Conservation (phyloP, 192 early-diverging fungal species). For the Coemansia sp. region DNA sequence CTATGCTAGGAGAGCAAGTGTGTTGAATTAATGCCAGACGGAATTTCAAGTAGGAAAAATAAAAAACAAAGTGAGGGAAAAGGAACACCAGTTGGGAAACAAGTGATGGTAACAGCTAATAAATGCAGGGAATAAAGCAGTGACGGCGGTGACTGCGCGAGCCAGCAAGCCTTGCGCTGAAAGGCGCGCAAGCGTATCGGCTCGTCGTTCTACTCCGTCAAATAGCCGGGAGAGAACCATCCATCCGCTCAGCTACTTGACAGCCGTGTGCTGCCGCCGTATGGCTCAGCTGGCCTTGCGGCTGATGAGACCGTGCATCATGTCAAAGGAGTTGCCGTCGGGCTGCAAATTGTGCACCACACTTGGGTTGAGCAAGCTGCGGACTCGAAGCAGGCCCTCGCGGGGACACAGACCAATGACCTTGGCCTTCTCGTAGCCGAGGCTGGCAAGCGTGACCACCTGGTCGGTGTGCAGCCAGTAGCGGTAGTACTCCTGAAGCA, state of each 20-base stretch:
- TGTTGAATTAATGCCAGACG: no score
- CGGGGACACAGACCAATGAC: slow-evolving; percentile 75
- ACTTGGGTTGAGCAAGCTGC: slow-evolving; percentile 54
- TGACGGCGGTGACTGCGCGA: no score
- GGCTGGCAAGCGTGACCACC: slow-evolving; percentile 60
- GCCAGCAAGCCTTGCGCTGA: no score
- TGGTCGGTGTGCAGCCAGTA: slow-evolving; percentile 86
- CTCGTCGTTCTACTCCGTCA: no score
- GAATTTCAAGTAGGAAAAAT: neutral
- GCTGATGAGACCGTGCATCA: slow-evolving; percentile 87
- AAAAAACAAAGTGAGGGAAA: neutral
- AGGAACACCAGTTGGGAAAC: no score
- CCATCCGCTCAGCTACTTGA: no score
- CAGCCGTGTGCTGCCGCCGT: no score
- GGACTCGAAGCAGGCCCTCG: slow-evolving; percentile 71
- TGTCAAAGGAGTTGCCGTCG: slow-evolving; percentile 97
- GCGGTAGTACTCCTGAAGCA: slow-evolving; percentile 75
- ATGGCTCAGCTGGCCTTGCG: slow-evolving; percentile 53
- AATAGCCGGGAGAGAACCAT: no score
- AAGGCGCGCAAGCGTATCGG: no score
- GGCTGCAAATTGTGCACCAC: slow-evolving; percentile 78
- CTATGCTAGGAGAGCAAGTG: no score
- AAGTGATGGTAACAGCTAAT: no score
- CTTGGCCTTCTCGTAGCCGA: slow-evolving; percentile 54
- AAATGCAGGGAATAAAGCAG: no score